Conservation (phyloP, 2,329 filamentous ascomycete species). For the Nigrograna mackinnonii region DNA sequence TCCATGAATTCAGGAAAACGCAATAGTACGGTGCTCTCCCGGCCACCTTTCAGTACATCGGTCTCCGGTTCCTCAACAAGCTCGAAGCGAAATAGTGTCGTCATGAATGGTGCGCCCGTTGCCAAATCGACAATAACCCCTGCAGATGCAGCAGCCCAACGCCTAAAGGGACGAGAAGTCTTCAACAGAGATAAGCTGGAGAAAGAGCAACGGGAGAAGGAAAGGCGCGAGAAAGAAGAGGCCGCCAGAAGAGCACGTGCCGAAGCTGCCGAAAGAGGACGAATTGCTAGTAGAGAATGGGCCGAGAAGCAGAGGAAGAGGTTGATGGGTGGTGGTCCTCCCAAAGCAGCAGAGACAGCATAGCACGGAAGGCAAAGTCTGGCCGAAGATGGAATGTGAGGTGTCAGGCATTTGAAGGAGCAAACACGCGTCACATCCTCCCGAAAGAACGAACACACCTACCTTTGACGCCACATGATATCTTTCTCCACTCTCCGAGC, state of each 20-base stretch:
- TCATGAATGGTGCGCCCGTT: conserved; percentile 14
- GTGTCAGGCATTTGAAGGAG: no score
- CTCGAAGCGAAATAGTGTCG: conserved; percentile 26
- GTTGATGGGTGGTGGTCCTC: conserved; percentile 19
- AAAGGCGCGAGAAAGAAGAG: conserved; percentile 51
- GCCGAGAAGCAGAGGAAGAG: conserved; percentile 52
- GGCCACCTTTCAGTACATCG: conserved; percentile 16
- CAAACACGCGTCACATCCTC: no score
- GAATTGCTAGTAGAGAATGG: conserved; percentile 51
- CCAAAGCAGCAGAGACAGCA: no score
- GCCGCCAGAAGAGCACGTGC: conserved; percentile 50
- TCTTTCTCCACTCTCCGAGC: no score
- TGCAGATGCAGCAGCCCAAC: conserved; percentile 32
- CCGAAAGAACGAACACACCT: no score
- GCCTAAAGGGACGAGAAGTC: conserved; percentile 48
- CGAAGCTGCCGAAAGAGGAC: conserved; percentile 49
- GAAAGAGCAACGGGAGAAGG: conserved; percentile 44
- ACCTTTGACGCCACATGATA: no score
- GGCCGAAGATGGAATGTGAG: no score
- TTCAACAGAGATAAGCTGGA: conserved; percentile 49
- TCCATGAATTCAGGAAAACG: conserved; percentile 11
- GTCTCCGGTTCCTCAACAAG: conserved; percentile 15
- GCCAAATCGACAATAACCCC: conserved; percentile 29
- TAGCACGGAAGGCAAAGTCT: no score
- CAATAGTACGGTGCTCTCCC: conserved; percentile 21